Percentiles rank a stretch among this genome's conserved stretches.
Evolutionary conservation across 2,329 filamentous ascomycete genomes (phyloP).

Genomic region (Simplicillium sp.): DNA sequence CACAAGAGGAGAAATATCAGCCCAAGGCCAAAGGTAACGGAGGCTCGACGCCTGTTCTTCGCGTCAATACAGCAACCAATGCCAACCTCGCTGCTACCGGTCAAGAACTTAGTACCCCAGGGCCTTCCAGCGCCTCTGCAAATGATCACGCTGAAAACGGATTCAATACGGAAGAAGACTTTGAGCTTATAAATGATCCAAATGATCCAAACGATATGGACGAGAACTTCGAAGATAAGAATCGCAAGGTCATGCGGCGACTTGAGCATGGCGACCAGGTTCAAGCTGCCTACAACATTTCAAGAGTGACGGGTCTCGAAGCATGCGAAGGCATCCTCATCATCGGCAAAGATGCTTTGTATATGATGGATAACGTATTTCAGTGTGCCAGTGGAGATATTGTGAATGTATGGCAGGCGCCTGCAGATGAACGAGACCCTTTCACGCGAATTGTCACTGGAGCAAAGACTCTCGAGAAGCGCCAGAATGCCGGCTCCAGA

Average conservation of each 20-base stretch:
- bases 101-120: too few relatives aligned
- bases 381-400: slow-evolving; percentile 93
- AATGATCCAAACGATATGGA: slow-evolving; percentile 68
- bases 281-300: slow-evolving; percentile 90
- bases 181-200: slow-evolving; percentile 90
- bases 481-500: slow-evolving; percentile 37
- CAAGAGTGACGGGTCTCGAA: slow-evolving; percentile 85
- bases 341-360: slow-evolving; percentile 82
- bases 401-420: slow-evolving; percentile 91
- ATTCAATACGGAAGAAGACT: slow-evolving; percentile 68
- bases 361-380: slow-evolving; percentile 94
- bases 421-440: slow-evolving; percentile 82
- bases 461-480: slow-evolving; percentile 51
- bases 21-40: slow-evolving; percentile 64
- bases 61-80: slow-evolving; percentile 17
- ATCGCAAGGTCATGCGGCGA: slow-evolving; percentile 92
- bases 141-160: slow-evolving; percentile 16
- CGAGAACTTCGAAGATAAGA: slow-evolving; percentile 89
- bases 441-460: slow-evolving; percentile 89
- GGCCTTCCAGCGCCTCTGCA: slow-evolving; percentile 8
- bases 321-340: slow-evolving; percentile 91
- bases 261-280: slow-evolving; percentile 86
- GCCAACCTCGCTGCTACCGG: slow-evolving; percentile 7
- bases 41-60: slow-evolving; percentile 23
- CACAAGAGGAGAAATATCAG: slow-evolving; percentile 64